Percentiles rank a stretch among this genome's conserved stretches.
phyloP scores from a whole-genome alignment of 73 alveolate species.

The Effrenium voratum region DNA sequence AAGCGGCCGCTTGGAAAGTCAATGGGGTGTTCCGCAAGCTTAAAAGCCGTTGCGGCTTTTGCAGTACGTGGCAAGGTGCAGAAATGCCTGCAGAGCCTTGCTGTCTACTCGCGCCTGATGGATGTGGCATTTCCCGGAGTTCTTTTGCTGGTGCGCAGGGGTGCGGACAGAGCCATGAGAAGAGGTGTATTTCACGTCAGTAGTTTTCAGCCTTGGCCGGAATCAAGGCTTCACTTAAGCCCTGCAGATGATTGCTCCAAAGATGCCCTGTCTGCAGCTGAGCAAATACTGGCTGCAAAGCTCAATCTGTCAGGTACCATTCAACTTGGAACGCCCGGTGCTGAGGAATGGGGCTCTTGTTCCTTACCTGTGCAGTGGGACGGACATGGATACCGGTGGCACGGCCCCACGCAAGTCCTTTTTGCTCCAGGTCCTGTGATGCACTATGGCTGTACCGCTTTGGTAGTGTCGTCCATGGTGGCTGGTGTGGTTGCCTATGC shows the following conservation, averaged over 20 bases:
- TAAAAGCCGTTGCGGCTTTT: background rate
- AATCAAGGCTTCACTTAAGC: no score
- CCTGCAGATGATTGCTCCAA: no score
- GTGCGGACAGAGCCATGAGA: no score
- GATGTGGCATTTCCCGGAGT: constrained; percentile 82
- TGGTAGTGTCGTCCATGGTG: constrained; percentile 69
- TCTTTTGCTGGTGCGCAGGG: constrained; percentile 77
- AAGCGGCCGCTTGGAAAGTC: background rate
- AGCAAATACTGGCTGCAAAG: no score
- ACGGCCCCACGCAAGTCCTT: background rate
- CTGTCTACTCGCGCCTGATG: constrained; percentile 67
- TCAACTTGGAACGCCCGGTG: constrained; percentile 63
- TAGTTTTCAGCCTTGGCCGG: no score
- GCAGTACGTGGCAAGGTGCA: background rate
- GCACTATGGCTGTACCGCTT: constrained; percentile 76
- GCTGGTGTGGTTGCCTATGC: constrained; percentile 67
- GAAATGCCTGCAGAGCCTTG: constrained; percentile 31
- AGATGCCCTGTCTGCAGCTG: no score
- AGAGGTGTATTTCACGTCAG: no score
- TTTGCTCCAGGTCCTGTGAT: constrained; percentile 50
- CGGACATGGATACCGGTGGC: background rate
- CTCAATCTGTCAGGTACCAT: constrained; percentile 18
- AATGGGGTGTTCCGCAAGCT: background rate
- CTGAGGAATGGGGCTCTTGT: background rate
- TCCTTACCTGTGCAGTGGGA: background rate